Evolutionary conservation across 352 stramenopile species (phyloP), one percentile per base, ranked within the genome.

Genomic region (Phytophthora cactorum): DNA sequence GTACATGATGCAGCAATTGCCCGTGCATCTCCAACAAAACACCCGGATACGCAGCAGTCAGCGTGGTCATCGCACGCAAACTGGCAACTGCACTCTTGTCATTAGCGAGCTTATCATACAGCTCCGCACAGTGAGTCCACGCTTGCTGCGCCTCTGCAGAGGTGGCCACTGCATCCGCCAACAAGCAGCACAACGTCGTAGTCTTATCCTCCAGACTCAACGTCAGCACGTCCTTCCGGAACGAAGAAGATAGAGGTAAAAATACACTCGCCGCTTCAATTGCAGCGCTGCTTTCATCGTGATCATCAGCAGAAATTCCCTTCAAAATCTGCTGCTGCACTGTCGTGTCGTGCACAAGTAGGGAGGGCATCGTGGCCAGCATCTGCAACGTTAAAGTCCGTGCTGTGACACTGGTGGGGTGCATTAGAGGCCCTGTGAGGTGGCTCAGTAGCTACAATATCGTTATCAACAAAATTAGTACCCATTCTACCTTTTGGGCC

Each of bases 281-380:
- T 50, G 78, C 78, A 49, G 75, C 72, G 8, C 14, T 27, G 4
- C 52, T 52, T 51, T 81, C 70, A n/a, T 74, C 59, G 12, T 25
- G 28, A 50, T 77, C 46, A 29, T 64, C 55, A 53, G 71, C 53
- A 7, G 38, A 34, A 50, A 78, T 38, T 8, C 28, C 46, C 36
- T 49, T 58, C 1, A 75, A 22, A 63, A 75, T 66, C 52, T 75
- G 52, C 11, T 74, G 47, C 9, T 81, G 72, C 7, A 79, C 25
- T 5, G 43, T 51, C 14, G 44, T 47, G 38, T 86, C 70, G 8
- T 67, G 29, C 31, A 65, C 28, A 52, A 82, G 31, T 3, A 84
- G 51, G 17, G 69, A 75, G 44, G 80, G 73, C 73, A 89, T 84
- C 4, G 78, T 81, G 38, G 68, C 80, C 17, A 89, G 39, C 45